Base-by-base conservation (phyloP, 495 filamentous ascomycete species). In the Durotheca rogersii region DNA sequence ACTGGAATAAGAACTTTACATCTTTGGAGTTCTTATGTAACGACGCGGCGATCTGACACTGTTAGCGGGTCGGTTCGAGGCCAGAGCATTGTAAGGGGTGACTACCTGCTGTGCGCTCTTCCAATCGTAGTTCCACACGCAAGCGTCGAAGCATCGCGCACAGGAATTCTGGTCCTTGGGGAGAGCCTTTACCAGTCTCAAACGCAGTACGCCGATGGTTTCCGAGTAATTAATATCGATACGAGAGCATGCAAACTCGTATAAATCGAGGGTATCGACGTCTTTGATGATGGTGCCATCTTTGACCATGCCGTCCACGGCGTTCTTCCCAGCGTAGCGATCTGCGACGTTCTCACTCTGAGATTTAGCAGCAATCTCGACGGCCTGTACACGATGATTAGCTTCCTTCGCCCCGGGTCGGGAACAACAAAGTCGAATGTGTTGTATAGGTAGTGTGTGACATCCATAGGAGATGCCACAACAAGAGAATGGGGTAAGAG, bases 81-180 rank as follows among this genome's bases (percentile, higher is more conserved):
- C 9, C 5, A 33, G 11, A 15, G 6, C 4, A 9, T 17, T n/a
- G 17, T 2, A 9, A 25, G 29, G 2, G 29, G 1, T 14, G 5
- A 44, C 6, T 50, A 74, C 72, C 66, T 74, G 72, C 51, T 77
- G 74, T 12, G 74, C 73, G 56, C 69, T 72, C 38, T 70, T 68
- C 45, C 75, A 70, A 39, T 77, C 74, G 54, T 68, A 73, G 30
- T 68, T 59, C 51, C 66, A 67, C 31, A 77, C 52, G 47, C 74
- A 77, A 5, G 65, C 43, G 41, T 73, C 66, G 7, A 76, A 62
- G 36, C 70, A 77, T 23, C 62, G 58, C 2, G 61, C 37, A 4
- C 67, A 61, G 12, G 61, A 40, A 18, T 55, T 23, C 34, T 50
- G 62, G 46, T 68, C 72, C 47, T 67, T 71, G 17, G 73, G 69